A percentile compares a stretch with the other conserved stretches of the same genome.
Evolutionary conservation across 345 rosid species (phyloP).

Genomic region (Carallia pectinifolia): DNA sequence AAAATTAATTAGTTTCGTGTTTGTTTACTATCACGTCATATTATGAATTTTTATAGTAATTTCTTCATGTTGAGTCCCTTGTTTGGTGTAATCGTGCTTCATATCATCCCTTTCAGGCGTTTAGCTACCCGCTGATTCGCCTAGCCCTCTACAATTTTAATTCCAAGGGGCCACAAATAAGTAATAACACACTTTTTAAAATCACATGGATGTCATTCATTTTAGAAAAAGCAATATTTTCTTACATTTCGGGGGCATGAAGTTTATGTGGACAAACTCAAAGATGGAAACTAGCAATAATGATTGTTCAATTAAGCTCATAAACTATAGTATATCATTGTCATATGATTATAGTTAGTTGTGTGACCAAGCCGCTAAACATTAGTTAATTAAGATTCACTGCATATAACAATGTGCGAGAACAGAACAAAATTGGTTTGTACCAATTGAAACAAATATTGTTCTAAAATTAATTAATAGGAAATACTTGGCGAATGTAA

Average conservation of each 20-base stretch:
- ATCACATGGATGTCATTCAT: too few species aligned
- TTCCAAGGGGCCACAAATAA: too few species aligned
- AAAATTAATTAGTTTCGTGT: too few species aligned
- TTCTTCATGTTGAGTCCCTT: not conserved
- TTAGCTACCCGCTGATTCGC: constrained; percentile 15
- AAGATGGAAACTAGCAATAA: constrained; percentile 23
- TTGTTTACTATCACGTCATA: too few species aligned
- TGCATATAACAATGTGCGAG: not conserved
- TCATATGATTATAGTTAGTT: constrained; percentile 18
- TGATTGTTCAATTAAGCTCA: not conserved
- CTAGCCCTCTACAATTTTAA: constrained; percentile 3
- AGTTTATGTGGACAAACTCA: constrained; percentile 17
- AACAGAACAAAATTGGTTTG: constrained; percentile 9
- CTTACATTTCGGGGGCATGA: constrained; percentile 17
- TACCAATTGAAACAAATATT: constrained; percentile 14
- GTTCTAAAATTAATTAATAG: not conserved
- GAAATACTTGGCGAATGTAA: too few species aligned
- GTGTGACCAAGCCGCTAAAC: constrained; percentile 12
- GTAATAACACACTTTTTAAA: too few species aligned
- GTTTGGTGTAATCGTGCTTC: not conserved
- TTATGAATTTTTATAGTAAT: not conserved
- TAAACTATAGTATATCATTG: not conserved
- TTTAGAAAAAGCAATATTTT: not conserved
- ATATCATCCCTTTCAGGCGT: constrained; percentile 9
- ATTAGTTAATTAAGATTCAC: constrained; percentile 15